A percentile compares a stretch with the other conserved stretches of the same genome.
Conservation (phyloP, 2,329 filamentous ascomycete genomes). For the Teratosphaeria epicoccoides region DNA sequence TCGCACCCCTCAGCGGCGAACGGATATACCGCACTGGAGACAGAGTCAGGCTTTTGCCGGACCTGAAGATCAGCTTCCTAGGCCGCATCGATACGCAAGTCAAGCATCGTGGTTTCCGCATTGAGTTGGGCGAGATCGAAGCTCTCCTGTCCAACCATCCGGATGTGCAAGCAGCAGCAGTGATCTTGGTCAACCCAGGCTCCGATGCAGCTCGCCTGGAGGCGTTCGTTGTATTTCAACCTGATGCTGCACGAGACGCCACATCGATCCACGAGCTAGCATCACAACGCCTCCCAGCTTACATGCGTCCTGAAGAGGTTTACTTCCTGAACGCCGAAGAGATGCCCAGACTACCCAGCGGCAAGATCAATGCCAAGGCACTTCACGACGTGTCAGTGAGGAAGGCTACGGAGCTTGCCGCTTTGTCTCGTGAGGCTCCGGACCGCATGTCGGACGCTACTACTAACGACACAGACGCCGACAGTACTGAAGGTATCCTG, state of each 20-base stretch:
- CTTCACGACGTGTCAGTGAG: constrained; percentile 13
- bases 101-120: constrained; percentile 88
- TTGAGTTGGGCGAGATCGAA: constrained; percentile 87
- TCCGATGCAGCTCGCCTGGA: constrained; percentile 13
- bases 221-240: constrained; percentile 14
- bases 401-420: constrained; percentile 1
- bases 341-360: constrained; percentile 15
- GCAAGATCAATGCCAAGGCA: constrained; percentile 18
- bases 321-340: constrained; percentile 13
- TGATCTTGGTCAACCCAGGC: constrained; percentile 15
- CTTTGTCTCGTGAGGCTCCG: background rate
- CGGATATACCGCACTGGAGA: constrained; percentile 15
- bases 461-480: background rate
- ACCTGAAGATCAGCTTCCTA: constrained; percentile 38
- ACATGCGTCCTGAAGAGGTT: constrained; percentile 17
- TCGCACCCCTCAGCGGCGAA: constrained; percentile 7
- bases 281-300: constrained; percentile 13
- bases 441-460: background rate
- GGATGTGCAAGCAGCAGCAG: constrained; percentile 49
- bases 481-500: background rate
- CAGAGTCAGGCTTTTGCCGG: constrained; percentile 11
- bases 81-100: constrained; percentile 78
- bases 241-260: constrained; percentile 8
- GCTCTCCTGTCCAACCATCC: constrained; percentile 60
- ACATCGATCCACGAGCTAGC: constrained; percentile 10